Evolutionary conservation across 345 rosid genomes (phyloP), one percentile per base, ranked within the genome.

Genomic region (Eutrema japonicum): DNA sequence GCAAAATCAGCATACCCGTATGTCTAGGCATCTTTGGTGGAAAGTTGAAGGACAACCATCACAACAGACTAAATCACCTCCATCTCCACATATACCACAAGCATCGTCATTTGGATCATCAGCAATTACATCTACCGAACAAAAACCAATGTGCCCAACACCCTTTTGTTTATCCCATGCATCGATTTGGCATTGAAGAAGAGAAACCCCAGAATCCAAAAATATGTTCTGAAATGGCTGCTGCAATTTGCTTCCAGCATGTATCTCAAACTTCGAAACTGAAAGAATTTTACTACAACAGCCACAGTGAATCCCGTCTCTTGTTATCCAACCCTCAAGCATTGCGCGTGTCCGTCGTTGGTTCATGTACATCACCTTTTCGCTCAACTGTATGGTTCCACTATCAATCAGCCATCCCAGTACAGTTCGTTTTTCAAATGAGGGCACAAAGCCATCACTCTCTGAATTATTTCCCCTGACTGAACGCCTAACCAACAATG

Each of bases 31-130:
- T 80, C 81, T 85, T 82, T 81, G 88, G 76, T 93, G 96, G 79
- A 85, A 90, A 49, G 96, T 87, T 54, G 98, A 93, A 41, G 98
- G 96, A 57, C 98, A 90, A 64, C 93, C 72, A 77, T 90, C 98
- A 73, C 96, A 90, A 69, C 98, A 93, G 46, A 90, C 88, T 70
- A 93, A 81, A 80, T 89, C 87, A 62, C 97, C 98, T 59, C 96
- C 98, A 81, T 90, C 98, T 70, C 93, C 98, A 77, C 97, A 93
- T 26, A 89, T 84, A 72, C 92, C 92, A 82, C 98, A 93, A 38
- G 96, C 87, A 84, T 93, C 96, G 68, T 93, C 97, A 85, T 86
- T 90, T 62, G 97, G 92, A 83, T 90, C 96, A 68, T 87, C 90
- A 49, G 87, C 92, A 75, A 72, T 84, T 74, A 68, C 59, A 14